Base-by-base conservation (phyloP, 192 early-diverging fungal genomes). In the Linnemannia elongata region DNA sequence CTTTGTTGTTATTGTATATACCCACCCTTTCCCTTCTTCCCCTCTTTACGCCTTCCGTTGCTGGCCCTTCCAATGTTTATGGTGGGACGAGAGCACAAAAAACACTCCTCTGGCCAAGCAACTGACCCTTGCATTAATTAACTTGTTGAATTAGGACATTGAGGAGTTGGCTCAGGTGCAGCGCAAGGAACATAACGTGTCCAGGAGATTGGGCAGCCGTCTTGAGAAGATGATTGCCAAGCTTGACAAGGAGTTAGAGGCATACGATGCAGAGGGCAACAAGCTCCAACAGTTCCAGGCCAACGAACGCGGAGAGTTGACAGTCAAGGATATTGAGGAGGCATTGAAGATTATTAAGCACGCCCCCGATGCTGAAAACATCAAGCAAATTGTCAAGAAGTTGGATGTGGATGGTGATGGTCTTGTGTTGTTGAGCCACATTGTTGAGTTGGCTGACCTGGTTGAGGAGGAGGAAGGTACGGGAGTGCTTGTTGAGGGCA, bases 221-320 rank as follows among this genome's bases (percentile, higher is more conserved):
- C 90, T 97, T 12, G 94, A 96, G 84, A 96, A 95, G 89, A 96
- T 97, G 96, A 92, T 97, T 76, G 79, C 84, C 68, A 92, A 92
- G 76, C 91, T 97, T 36, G 95, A 96, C 76, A 89, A 89, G 63
- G 96, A 97, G 78, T 75, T 96, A 20, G 82, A 91, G 63, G 92
- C 93, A 47, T 91, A 92, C 73, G 94, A 95, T 77, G 82, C 83
- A 1, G 94, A 93, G 79, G 94, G 94, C 18, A 91, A 90, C 60
- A 93, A 88, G 72, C 89, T 96, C 60, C 93, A 94, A 78, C 83
- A 92, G 18, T 91, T 96, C 77, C 89, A 92, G 78, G 92, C 95
- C 38, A 92, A 94, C 79, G 91, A 93, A 70, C 85, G 89, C 12
- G 95, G 95, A 60, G 90, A 94, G 85, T 90, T 96, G 73, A 89